These are phyloP conservation scores for Euphrasia confusa DNA, from an alignment of 257 asterid species.

Conservation along the genomic window DNA sequence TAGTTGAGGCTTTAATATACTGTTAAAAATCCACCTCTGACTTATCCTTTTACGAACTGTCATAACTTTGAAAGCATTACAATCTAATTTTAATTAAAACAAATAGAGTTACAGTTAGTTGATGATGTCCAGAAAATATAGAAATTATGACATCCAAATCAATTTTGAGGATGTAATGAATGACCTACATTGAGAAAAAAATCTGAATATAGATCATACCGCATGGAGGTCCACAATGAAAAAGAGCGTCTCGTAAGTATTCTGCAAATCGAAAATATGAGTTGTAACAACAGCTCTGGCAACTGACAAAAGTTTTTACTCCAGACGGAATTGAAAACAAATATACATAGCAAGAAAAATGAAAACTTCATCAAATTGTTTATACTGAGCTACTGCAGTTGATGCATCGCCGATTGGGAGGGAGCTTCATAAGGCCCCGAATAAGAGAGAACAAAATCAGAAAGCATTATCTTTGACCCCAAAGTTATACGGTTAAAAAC, in stretches of 20 bases:
- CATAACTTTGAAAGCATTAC: conserved; percentile 6
- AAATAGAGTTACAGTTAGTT: conserved; percentile 14
- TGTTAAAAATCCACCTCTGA: conserved; percentile 3
- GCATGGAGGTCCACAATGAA: conserved; percentile 99
- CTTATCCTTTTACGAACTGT: background rate
- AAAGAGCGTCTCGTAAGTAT: conserved; percentile 76
- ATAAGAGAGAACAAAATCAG: no score
- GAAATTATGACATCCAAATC: conserved; percentile 12
- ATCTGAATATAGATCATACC: conserved; percentile 46
- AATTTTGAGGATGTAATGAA: background rate
- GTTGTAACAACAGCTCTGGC: conserved; percentile 20
- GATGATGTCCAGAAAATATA: conserved; percentile 10
- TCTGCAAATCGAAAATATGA: conserved; percentile 53
- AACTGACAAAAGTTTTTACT: background rate
- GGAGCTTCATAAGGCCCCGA: no score
- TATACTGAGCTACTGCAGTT: no score
- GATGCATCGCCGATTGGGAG: no score
- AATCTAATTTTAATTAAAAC: conserved; percentile 3
- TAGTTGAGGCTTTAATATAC: conserved; percentile 19
- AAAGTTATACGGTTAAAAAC: conserved; percentile 71
- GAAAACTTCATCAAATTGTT: no score
- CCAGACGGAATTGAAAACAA: conserved; percentile 6
- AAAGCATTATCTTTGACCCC: conserved; percentile 80
- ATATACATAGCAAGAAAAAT: no score
- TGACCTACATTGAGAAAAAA: background rate